Base-by-base conservation (phyloP, 176 grass and related monocot genomes). In the Phoenix roebelenii region DNA sequence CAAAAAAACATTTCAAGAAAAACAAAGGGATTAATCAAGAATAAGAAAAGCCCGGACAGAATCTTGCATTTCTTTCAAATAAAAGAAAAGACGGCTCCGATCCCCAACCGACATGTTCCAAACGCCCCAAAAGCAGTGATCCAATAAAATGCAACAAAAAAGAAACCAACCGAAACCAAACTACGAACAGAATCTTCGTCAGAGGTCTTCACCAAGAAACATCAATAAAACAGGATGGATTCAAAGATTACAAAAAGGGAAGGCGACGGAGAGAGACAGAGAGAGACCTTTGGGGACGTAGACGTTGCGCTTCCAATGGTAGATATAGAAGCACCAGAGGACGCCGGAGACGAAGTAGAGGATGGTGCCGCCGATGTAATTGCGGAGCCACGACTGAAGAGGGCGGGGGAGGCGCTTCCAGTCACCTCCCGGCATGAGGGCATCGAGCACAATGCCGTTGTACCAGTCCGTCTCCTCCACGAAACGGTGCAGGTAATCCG, bases 251-350 rank as follows among this genome's bases (percentile, higher is more conserved):
- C 5, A 18, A 32, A 14, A 49, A 22, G 3, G 60, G 50, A 50
- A 51, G 2, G 54, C 2, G 39, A 35, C 32, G 6, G 18, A 30
- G 63, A 32, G 15, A 16, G 30, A 49, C 5, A 12, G 50, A 55
- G 25, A 23, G 4, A 16, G 69, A 97, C 93, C 93, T 91, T 97
- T 88, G 49, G 87, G 93, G 72, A 97, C 58, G 74, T 80, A 91
- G 60, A 85, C 81, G 58, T 97, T 67, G 63, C 84, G 87, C 78
- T 97, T 97, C 93, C 81, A 97, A 49, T 85, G 80, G 79, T 97
- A 91, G 69, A 97, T 91, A 55, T 90, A 75, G 81, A 83, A 77
- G 78, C 93, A 97, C 93, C 93, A 97, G 61, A 97, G 81, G 67
- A 97, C 91, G 3, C 84, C 81, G 4, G 87, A 88, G 56, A 83